These are phyloP conservation scores for Odonthalia washingtoniensis DNA, from an alignment of 31 red algal genomes.

Conservation along the genomic window DNA sequence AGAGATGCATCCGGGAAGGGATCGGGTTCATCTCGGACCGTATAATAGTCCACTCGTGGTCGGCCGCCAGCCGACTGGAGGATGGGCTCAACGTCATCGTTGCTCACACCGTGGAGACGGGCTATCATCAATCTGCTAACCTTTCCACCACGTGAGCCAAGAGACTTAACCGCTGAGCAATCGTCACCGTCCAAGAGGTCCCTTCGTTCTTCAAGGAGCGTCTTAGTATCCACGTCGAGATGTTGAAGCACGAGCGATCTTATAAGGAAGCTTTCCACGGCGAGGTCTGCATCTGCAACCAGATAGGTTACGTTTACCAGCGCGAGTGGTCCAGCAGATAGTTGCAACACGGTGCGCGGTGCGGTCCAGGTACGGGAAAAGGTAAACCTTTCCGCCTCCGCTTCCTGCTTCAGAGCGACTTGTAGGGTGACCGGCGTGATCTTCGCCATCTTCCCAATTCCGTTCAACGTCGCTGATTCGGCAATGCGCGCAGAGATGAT, in stretches of 20 bases:
- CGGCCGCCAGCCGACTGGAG: too few relatives aligned
- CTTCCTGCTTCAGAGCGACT: conserved; percentile 11
- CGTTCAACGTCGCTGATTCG: neutral
- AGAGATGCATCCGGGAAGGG: conserved; percentile 13
- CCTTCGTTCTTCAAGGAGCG: neutral
- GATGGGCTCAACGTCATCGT: neutral
- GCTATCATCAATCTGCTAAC: conserved; percentile 36
- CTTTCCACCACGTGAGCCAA: neutral
- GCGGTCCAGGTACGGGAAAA: conserved; percentile 20
- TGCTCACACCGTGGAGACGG: conserved; percentile 22
- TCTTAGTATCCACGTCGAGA: conserved; percentile 23
- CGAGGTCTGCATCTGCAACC: conserved; percentile 15
- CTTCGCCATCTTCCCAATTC: neutral
- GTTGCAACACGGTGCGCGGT: conserved; percentile 8
- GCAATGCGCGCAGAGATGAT: conserved; percentile 14
- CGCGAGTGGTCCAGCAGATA: conserved; percentile 13
- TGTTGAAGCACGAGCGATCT: conserved; percentile 1
- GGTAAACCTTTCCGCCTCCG: neutral
- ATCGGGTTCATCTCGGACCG: neutral
- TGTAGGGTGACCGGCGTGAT: conserved; percentile 7
- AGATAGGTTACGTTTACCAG: neutral
- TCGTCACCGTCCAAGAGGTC: conserved; percentile 2
- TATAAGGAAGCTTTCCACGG: conserved; percentile 13
- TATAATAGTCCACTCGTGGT: neutral
- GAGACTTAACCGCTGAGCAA: neutral